These are phyloP conservation scores for Psilocybe sp. DNA, from an alignment of 768 basidiomycete species.

Conservation along the genomic window DNA sequence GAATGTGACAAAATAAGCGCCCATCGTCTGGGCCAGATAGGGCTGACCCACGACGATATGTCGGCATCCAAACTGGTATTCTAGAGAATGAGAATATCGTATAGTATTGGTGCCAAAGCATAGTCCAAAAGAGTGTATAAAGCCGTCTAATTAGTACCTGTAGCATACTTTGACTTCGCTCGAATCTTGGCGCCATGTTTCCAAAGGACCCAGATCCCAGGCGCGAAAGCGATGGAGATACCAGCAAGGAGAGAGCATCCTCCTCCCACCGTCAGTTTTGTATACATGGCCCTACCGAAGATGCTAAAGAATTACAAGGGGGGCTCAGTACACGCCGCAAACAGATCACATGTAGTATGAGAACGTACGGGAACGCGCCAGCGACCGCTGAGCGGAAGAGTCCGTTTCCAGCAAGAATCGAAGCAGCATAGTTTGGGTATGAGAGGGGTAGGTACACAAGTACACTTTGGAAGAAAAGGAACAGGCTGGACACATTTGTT, in stretches of 20 bases:
- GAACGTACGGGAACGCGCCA: constrained; percentile 2
- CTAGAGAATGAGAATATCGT: too few species aligned
- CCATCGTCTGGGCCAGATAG: too few species aligned
- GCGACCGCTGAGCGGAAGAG: not conserved
- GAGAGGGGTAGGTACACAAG: constrained; percentile 3
- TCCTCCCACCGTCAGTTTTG: not conserved
- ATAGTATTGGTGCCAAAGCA: too few species aligned
- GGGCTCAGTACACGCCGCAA: not conserved
- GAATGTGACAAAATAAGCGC: too few species aligned
- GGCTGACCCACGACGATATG: too few species aligned
- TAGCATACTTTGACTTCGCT: constrained; percentile 1
- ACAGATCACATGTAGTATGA: not conserved
- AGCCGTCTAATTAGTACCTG: too few species aligned
- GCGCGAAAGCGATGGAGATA: not conserved
- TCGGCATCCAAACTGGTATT: too few species aligned
- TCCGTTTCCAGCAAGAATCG: constrained; percentile 2
- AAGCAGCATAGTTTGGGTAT: constrained; percentile 1
- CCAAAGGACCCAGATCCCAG: constrained; percentile 2
- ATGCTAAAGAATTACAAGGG: not conserved
- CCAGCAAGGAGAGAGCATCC: constrained; percentile 4
- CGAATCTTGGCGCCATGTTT: not conserved
- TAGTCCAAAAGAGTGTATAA: too few species aligned
- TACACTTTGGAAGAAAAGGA: constrained; percentile 2
- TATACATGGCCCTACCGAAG: not conserved
- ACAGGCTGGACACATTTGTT: not conserved